Percentiles rank a stretch among this genome's conserved stretches.
phyloP scores from a whole-genome alignment of 2,329 filamentous ascomycete species.

The Penicillium sp. region DNA sequence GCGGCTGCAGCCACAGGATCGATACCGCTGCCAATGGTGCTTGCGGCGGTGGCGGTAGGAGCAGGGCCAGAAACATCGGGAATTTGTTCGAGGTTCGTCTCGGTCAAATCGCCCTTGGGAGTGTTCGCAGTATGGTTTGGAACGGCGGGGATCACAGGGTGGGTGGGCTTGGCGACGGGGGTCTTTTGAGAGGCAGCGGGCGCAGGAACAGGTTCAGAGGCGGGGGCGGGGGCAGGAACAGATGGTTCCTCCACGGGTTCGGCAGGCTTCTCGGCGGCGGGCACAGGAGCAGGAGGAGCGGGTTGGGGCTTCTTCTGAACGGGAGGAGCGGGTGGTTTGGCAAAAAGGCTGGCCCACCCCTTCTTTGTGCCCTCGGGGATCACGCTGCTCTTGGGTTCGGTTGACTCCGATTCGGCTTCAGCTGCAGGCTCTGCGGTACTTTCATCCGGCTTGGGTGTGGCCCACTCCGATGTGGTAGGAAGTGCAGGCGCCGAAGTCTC shows the following conservation, averaged over 20 bases:
- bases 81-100: conserved; percentile 88
- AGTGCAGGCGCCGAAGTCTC: conserved; percentile 20
- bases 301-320: conserved; percentile 51
- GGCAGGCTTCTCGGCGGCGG: conserved; percentile 26
- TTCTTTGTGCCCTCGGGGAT: conserved; percentile 45
- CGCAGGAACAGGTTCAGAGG: conserved; percentile 43
- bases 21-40: conserved; percentile 83
- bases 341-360: conserved; percentile 73
- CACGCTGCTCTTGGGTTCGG: conserved; percentile 34
- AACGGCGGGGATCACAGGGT: conserved; percentile 37
- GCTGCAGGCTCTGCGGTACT: conserved; percentile 28
- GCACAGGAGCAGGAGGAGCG: conserved; percentile 28
- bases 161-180: conserved; percentile 39
- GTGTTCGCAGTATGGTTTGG: conserved; percentile 56
- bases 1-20: conserved; percentile 65
- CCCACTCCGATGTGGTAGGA: conserved; percentile 8
- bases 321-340: conserved; percentile 57
- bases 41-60: conserved; percentile 78
- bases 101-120: conserved; percentile 79
- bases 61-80: conserved; percentile 76
- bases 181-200: conserved; percentile 35
- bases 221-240: conserved; percentile 49
- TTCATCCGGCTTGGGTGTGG: conserved; percentile 10
- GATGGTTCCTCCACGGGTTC: conserved; percentile 37
- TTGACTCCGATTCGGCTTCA: conserved; percentile 25